Conservation (phyloP, 1,284 basidiomycete genomes). For the Cronartium quercuum region DNA sequence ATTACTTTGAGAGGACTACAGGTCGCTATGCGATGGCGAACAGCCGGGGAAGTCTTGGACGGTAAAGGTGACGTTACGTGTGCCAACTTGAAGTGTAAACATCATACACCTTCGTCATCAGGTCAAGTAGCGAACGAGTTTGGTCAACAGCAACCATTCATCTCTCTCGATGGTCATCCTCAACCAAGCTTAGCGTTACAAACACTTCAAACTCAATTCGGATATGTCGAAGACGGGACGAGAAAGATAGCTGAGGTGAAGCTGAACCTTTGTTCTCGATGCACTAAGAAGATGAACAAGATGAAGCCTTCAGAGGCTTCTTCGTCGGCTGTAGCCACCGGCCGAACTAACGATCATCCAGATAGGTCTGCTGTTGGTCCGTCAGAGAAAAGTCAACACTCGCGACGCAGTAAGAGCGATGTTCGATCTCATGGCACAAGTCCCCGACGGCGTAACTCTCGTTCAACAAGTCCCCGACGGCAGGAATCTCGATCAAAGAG, state of each 20-base stretch:
- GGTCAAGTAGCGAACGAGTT: not conserved
- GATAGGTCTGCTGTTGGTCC: not conserved
- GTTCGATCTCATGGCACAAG: not conserved
- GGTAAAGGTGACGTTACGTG: conserved; percentile 36
- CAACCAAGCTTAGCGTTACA: not conserved
- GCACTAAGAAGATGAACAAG: conserved; percentile 27
- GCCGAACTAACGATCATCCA: not conserved
- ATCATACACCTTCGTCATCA: conserved; percentile 3
- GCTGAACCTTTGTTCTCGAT: conserved; percentile 25
- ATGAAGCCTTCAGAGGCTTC: not conserved
- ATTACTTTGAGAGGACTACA: not conserved
- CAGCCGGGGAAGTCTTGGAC: conserved; percentile 30
- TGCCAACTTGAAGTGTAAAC: conserved; percentile 21
- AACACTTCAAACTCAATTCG: conserved; percentile 23
- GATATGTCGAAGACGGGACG: conserved; percentile 24
- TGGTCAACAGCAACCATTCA: conserved; percentile 18
- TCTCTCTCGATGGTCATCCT: conserved; percentile 1
- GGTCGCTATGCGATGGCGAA: conserved; percentile 39
- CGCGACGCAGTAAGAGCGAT: not conserved
- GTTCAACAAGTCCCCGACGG: not conserved
- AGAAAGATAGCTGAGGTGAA: conserved; percentile 31
- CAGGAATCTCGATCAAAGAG: not conserved
- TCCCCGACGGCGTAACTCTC: not conserved
- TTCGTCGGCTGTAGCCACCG: not conserved
- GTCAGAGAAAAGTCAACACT: not conserved